Percentiles rank a stretch among this genome's conserved stretches.
phyloP scores from a whole-genome alignment of 1,139 yeast species.

The Geotrichum siamense region DNA sequence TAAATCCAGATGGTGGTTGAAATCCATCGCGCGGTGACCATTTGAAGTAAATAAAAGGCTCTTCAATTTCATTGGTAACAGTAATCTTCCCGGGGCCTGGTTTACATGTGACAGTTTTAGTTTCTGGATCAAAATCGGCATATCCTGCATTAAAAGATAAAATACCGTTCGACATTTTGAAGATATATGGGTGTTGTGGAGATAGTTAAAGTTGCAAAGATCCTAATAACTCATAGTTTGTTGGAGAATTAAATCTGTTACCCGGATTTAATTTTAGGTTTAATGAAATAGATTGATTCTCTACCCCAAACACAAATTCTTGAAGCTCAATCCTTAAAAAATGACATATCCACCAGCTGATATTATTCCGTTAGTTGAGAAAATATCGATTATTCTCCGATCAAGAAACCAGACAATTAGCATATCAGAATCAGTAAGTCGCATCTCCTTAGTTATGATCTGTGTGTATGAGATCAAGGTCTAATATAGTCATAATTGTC shows the following conservation, averaged over 20 bases:
- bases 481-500: conserved; percentile 4
- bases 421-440: conserved; percentile 59
- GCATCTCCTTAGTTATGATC: neutral
- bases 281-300: conserved; percentile 13
- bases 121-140: conserved; percentile 63
- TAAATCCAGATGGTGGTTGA: conserved; percentile 25
- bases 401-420: conserved; percentile 57
- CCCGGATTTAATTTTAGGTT: too few species aligned
- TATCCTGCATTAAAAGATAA: conserved; percentile 78
- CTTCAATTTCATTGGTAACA: conserved; percentile 58
- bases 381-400: conserved; percentile 52
- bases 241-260: neutral
- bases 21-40: conserved; percentile 52
- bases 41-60: conserved; percentile 45
- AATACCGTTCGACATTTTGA: conserved; percentile 11
- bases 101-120: conserved; percentile 66
- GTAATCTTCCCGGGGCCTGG: conserved; percentile 70
- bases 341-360: conserved; percentile 53
- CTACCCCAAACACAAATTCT: neutral
- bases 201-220: neutral
- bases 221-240: neutral
- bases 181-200: neutral
- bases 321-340: too few species aligned
- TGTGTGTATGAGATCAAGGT: too few species aligned
- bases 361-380: conserved; percentile 43